These are phyloP conservation scores for Phaeophleospora eucalypticola DNA, from an alignment of 2,329 filamentous ascomycete species.

Conservation along the genomic window DNA sequence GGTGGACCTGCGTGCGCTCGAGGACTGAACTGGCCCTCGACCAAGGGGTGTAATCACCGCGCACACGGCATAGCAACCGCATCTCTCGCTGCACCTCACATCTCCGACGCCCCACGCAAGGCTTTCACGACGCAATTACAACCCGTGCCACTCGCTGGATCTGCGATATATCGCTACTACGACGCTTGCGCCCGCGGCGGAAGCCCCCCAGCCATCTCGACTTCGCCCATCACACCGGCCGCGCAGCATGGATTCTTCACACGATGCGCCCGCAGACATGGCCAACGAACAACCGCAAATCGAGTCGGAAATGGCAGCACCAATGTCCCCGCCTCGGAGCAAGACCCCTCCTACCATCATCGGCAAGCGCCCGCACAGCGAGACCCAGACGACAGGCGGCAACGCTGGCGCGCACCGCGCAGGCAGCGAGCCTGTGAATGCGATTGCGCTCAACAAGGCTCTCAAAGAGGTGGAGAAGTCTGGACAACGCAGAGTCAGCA, in stretches of 20 bases:
- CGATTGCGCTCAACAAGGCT: conserved; percentile 57
- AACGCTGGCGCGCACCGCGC: conserved; percentile 26
- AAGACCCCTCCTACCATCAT: conserved; percentile 57
- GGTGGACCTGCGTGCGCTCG: conserved; percentile 5
- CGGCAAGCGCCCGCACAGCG: conserved; percentile 42
- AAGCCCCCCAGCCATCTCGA: background rate
- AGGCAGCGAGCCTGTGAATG: conserved; percentile 54
- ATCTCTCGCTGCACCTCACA: background rate
- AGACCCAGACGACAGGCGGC: conserved; percentile 20
- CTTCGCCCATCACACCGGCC: background rate
- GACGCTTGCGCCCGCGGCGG: background rate
- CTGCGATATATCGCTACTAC: background rate
- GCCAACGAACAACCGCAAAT: conserved; percentile 3
- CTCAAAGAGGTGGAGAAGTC: conserved; percentile 59
- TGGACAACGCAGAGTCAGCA: conserved; percentile 54
- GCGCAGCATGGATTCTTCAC: conserved; percentile 13
- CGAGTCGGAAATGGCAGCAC: conserved; percentile 40
- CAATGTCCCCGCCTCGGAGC: conserved; percentile 54
- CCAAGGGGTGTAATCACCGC: conserved; percentile 4
- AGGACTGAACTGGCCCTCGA: conserved; percentile 1
- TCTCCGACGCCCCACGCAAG: conserved; percentile 4
- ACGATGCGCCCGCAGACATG: conserved; percentile 4
- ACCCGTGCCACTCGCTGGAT: conserved; percentile 1
- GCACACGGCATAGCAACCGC: conserved; percentile 4
- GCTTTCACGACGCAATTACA: conserved; percentile 5